Evolutionary conservation across 805 yeast genomes (phyloP).

Genomic region (Naumovozyma castellii): DNA sequence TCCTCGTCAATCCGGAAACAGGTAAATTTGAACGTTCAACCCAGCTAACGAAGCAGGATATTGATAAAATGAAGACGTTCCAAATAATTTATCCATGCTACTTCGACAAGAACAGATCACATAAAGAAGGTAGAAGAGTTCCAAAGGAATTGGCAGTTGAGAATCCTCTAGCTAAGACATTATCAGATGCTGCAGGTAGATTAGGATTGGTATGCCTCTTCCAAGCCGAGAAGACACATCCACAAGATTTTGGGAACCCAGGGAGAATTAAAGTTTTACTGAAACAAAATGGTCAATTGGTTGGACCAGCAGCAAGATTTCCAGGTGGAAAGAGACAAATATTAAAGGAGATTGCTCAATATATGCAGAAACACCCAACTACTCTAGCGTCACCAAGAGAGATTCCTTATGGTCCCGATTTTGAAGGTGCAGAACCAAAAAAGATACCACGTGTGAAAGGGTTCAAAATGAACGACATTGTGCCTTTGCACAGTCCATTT

Average conservation of each 20-base stretch:
- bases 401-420: slow-evolving; percentile 58
- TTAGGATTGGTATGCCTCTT: slow-evolving; percentile 35
- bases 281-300: slow-evolving; percentile 41
- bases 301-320: slow-evolving; percentile 16
- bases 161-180: slow-evolving; percentile 78
- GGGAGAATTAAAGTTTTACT: slow-evolving; percentile 82
- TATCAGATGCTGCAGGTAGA: slow-evolving; percentile 57
- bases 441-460: slow-evolving; percentile 75
- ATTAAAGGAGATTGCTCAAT: slow-evolving; percentile 49
- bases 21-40: slow-evolving; percentile 22
- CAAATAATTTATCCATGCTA: slow-evolving; percentile 85
- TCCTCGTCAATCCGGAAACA: slow-evolving; percentile 23
- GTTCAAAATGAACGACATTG: slow-evolving; percentile 73
- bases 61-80: slow-evolving; percentile 55
- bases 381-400: slow-evolving; percentile 53
- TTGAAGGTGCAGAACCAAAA: slow-evolving; percentile 43
- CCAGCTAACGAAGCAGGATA: slow-evolving; percentile 42
- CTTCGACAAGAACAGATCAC: slow-evolving; percentile 71
- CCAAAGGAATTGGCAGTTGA: slow-evolving; percentile 57
- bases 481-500: slow-evolving; percentile 78
- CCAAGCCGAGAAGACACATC: slow-evolving; percentile 82
- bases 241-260: slow-evolving; percentile 95
- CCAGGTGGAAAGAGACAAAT: slow-evolving; percentile 54
- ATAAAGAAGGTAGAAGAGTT: slow-evolving; percentile 78
- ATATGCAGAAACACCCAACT: slow-evolving; percentile 59